These are phyloP conservation scores for Torulaspora maleeae DNA, from an alignment of 805 yeast species.

Conservation along the genomic window DNA sequence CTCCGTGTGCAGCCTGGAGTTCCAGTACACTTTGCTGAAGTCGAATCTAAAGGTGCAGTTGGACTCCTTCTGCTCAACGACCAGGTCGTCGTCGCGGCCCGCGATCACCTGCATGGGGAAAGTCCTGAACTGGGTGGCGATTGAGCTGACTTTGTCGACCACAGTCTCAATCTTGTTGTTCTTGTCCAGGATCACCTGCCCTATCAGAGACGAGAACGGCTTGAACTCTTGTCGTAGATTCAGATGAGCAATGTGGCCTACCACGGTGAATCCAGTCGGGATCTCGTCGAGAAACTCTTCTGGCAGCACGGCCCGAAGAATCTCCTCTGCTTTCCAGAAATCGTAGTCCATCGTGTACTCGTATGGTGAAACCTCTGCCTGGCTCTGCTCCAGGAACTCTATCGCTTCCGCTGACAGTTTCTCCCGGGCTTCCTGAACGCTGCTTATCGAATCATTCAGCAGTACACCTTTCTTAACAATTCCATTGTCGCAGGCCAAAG, in stretches of 20 bases:
- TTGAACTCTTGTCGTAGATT: constrained; percentile 79
- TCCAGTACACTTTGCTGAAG: constrained; percentile 95
- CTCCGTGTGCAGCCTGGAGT: constrained; percentile 88
- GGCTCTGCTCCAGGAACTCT: constrained; percentile 44
- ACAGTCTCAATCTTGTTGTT: constrained; percentile 74
- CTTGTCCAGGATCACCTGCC: constrained; percentile 85
- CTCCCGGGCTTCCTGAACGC: constrained; percentile 36
- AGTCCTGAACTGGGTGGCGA: constrained; percentile 84
- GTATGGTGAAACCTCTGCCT: constrained; percentile 49
- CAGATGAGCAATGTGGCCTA: constrained; percentile 94
- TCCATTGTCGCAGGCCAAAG: constrained; percentile 28
- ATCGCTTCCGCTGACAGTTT: constrained; percentile 43
- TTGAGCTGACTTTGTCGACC: constrained; percentile 84
- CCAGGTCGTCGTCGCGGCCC: constrained; percentile 61
- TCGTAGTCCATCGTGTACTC: constrained; percentile 58
- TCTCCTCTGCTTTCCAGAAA: constrained; percentile 88
- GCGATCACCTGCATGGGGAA: constrained; percentile 93
- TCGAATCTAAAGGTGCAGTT: constrained; percentile 84
- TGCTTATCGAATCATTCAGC: constrained; percentile 48
- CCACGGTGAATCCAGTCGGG: constrained; percentile 87
- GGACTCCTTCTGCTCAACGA: constrained; percentile 80
- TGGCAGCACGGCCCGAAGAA: constrained; percentile 73
- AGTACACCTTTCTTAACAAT: constrained; percentile 44
- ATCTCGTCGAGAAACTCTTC: constrained; percentile 57
- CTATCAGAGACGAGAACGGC: constrained; percentile 76